Conservation (phyloP, 2,329 filamentous ascomycete species). For the Lasiodiplodia sp. region DNA sequence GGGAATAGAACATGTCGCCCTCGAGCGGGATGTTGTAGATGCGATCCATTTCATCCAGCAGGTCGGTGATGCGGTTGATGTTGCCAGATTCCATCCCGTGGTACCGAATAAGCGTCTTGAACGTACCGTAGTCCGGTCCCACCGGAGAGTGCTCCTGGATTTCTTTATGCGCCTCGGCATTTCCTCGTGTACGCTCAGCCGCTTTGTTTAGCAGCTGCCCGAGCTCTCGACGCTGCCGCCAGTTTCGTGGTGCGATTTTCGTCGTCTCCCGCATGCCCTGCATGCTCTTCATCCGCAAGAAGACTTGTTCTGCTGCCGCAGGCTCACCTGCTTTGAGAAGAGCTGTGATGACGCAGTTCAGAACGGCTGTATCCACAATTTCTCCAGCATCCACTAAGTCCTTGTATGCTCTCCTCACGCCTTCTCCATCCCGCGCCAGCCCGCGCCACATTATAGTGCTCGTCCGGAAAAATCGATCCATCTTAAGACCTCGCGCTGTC, state of each 20-base stretch:
- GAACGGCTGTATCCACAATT: conserved; percentile 82
- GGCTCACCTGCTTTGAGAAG: conserved; percentile 80
- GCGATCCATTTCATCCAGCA: conserved; percentile 81
- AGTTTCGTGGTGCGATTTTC: conserved; percentile 43
- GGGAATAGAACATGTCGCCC: conserved; percentile 76
- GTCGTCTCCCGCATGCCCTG: conserved; percentile 45
- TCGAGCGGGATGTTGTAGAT: conserved; percentile 70
- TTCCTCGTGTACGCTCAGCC: conserved; percentile 47
- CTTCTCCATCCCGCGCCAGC: conserved; percentile 73
- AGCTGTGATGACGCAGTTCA: conserved; percentile 86
- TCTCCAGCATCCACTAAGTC: conserved; percentile 86
- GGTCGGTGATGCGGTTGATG: conserved; percentile 71
- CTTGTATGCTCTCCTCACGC: conserved; percentile 77
- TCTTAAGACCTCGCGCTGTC: conserved; percentile 68
- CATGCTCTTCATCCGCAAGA: conserved; percentile 79
- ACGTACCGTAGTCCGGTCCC: conserved; percentile 79
- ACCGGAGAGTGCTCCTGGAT: conserved; percentile 73
- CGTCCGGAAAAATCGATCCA: conserved; percentile 82
- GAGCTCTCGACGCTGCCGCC: conserved; percentile 52
- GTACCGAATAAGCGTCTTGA: conserved; percentile 78
- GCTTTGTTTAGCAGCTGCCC: conserved; percentile 57
- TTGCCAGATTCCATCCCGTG: conserved; percentile 74
- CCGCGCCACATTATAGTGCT: conserved; percentile 86
- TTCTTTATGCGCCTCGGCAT: conserved; percentile 57
- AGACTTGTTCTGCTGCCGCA: conserved; percentile 78